Evolutionary conservation across 2,329 filamentous ascomycete genomes (phyloP), one percentile per base, ranked within the genome.

Genomic region (Pseudogymnoascus pannorum): DNA sequence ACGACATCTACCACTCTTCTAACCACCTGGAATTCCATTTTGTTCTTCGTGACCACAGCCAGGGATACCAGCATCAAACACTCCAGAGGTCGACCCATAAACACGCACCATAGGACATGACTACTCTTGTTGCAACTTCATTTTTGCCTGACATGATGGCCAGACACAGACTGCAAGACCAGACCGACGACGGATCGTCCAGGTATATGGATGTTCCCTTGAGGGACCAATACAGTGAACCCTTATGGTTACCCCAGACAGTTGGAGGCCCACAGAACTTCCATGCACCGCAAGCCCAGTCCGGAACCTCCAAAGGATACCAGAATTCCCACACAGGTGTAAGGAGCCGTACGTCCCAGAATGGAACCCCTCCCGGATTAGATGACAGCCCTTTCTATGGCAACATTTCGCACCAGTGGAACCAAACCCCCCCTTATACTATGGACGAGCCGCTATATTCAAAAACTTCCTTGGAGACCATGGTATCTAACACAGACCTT

Each of bases 181-280:
- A 58, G 5, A 58, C 31, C 57, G 57, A 35, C 57, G 36, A 35
- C 20, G 31, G 31, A 58, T 40, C 29, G 22, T 18, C 31, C 57
- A 38, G 31, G 31, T 58, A 38, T 58, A 58, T 58, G 18, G 36
- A 35, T 22, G 36, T 22, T 58, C 57, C 57, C n/a, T 40, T 29
- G 57, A 40, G 36, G 20, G 31, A 58, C 14, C 57, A 35, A 58
- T 58, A 58, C 57, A 36, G 57, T 35, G 57, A 58, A 58, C 57
- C 31, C 18, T 22, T 58, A 58, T 58, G 29, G 31, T 58, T 22
- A 40, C 57, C 57, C 31, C 63, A 60, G 59, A 64, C 63, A 63
- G 64, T 62, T 68, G 69, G 71, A 69, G 70, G 67, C 61, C 62
- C 64, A 72, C 70, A 72, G 70, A 70, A 73, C 70, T 70, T 68